A percentile compares a stretch with the other conserved stretches of the same genome.
phyloP scores from a whole-genome alignment of 1,284 basidiomycete genomes.

The Cryptococcus maquisensis region DNA sequence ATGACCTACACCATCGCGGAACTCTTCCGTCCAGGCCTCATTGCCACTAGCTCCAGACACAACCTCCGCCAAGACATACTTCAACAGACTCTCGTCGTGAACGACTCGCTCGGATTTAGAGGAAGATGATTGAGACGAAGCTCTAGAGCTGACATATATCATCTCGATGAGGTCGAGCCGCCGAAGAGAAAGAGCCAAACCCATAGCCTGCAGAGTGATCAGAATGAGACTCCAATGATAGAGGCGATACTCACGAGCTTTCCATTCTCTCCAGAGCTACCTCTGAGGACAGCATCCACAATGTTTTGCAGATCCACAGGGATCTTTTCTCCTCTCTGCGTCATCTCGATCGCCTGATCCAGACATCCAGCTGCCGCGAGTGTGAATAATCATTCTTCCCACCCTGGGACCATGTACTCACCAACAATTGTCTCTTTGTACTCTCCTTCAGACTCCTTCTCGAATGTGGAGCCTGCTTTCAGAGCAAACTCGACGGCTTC shows the following conservation, averaged over 20 bases:
- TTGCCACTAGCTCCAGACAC: constrained; percentile 57
- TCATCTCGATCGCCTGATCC: constrained; percentile 71
- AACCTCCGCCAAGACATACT: constrained; percentile 85
- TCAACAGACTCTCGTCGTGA: constrained; percentile 70
- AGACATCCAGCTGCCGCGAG: constrained; percentile 73
- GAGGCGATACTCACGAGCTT: constrained; percentile 63
- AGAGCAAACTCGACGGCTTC: constrained; percentile 90
- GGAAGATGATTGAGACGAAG: constrained; percentile 24
- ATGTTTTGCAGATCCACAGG: constrained; percentile 73
- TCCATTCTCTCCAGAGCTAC: constrained; percentile 75
- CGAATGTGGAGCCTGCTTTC: constrained; percentile 79
- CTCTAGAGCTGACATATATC: constrained; percentile 56
- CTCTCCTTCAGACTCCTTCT: constrained; percentile 69
- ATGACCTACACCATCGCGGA: constrained; percentile 57
- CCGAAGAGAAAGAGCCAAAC: constrained; percentile 84
- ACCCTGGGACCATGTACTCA: constrained; percentile 51
- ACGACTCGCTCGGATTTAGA: constrained; percentile 28
- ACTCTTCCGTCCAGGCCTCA: constrained; percentile 40
- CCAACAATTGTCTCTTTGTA: constrained; percentile 91
- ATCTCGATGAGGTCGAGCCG: constrained; percentile 77
- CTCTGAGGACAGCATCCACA: constrained; percentile 78
- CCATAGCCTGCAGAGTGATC: constrained; percentile 65
- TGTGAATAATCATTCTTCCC: neutral
- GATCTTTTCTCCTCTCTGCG: constrained; percentile 54
- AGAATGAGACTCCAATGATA: neutral